Evolutionary conservation across 148 eudicot genomes (phyloP), one percentile per base, ranked within the genome.

Genomic region (Fagopyrum esculentum): DNA sequence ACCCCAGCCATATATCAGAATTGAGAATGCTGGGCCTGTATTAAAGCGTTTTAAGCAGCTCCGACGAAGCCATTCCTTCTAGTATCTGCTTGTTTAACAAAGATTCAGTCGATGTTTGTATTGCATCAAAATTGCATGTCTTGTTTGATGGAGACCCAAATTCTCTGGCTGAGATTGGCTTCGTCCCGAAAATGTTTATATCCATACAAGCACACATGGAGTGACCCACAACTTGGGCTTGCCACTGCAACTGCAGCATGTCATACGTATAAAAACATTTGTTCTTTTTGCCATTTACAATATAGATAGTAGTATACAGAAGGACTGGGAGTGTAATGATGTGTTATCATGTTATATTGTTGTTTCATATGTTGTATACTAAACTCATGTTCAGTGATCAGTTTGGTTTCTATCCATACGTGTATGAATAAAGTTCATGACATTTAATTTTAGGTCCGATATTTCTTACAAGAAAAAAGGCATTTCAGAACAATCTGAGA

Each of bases 21-120:
- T 85, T 95, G 78, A 87, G 97, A 80, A 90, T 92, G 96, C 75
- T 95, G 81, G 97, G 97, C 80, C 96, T 95, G 45, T 92, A 83
- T 82, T 92, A 45, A 35, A 70, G 77, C 59, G 71, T 84, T 84
- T 72, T 7, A 77, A 80, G 51, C 71, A 4, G 12, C 49, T 69
- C 3, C 74, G 55, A 76, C 6, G 17, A 59, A 22, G 64, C 64
- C 9, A 59, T 59, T 59, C 35, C 35, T 59, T 19, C 64, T 59
- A 59, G 64, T 17, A 2, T 59, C 35, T 59, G 64, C 64, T 59
- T 19, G 17, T 13, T 5, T 63, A 35, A 63, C 69, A 63, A 63
- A 35, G 69, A 15, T 63, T 63, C 69, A 63, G 26, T 61, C 15
- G 1, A 61, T 10, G 30, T 26, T 26, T 61, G 7, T 29, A 61